Conservation (phyloP, 2,329 filamentous ascomycete species). For the Parastagonospora nodorum region DNA sequence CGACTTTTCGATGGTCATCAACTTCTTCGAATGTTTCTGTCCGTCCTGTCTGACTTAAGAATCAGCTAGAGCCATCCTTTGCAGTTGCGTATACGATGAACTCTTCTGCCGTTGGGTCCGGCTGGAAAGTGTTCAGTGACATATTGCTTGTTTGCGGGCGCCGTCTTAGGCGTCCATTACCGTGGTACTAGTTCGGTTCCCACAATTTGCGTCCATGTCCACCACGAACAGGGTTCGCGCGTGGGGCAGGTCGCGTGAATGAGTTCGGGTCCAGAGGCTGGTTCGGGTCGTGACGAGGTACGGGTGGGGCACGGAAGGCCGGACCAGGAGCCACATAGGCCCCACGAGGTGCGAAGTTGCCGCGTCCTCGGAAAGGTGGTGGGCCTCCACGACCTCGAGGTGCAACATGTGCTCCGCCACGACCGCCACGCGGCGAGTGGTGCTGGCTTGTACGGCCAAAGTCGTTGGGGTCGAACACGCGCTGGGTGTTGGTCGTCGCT, state of each 20-base stretch:
- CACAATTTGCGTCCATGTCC: conserved; percentile 46
- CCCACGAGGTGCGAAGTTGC: conserved; percentile 35
- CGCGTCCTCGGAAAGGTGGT: conserved; percentile 32
- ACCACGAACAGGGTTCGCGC: conserved; percentile 34
- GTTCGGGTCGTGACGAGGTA: conserved; percentile 40
- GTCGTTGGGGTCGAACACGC: conserved; percentile 55
- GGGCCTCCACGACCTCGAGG: conserved; percentile 30
- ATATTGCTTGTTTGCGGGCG: conserved; percentile 3
- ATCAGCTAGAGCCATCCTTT: too few species aligned
- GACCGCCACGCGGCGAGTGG: conserved; percentile 38
- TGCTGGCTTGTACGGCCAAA: conserved; percentile 49
- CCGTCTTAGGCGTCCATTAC: conserved; percentile 10
- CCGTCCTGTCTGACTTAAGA: too few species aligned
- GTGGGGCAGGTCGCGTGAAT: conserved; percentile 42
- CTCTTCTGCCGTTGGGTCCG: neutral
- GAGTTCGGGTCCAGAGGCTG: conserved; percentile 49
- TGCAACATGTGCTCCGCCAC: conserved; percentile 26
- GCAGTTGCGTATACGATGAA: too few species aligned
- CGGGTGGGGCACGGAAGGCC: conserved; percentile 30
- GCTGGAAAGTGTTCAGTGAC: neutral
- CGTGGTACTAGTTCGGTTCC: conserved; percentile 44
- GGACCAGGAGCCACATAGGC: conserved; percentile 37
- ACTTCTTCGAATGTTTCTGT: too few species aligned
- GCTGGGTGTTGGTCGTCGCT: conserved; percentile 31
- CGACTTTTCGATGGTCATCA: too few species aligned